Evolutionary conservation across 2,329 filamentous ascomycete genomes (phyloP), one percentile per base, ranked within the genome.

Genomic region (Ascocoryne sarcoides): DNA sequence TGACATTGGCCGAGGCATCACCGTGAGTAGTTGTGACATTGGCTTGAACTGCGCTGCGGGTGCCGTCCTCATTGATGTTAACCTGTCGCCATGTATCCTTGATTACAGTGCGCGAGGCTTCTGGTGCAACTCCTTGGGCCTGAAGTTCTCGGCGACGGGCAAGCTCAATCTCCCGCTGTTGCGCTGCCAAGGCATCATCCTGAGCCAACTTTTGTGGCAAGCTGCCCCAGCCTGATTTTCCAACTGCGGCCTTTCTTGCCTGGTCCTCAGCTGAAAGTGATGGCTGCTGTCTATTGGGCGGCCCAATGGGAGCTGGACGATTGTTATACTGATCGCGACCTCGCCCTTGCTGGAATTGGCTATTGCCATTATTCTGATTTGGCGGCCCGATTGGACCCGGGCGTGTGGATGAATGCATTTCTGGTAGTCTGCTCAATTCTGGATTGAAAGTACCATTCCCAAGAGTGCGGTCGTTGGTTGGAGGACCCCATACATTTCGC

Each of bases 381-480:
- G 58, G 58, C 26, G 59, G 58, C 18, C 58, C 59, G 41, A 62
- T 62, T 33, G 59, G 59, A 18, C 54, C 58, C 32, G 59, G 59
- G 34, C 47, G 49, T 23, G 53, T 42, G 21, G 50, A 42, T 41
- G 44, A 41, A 34, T 56, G 53, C 40, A 57, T 53, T 26, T 58
- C 55, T 19, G 58, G 54, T 5, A 60, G 14, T 62, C 61, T 31
- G 59, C 69, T 70, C 37, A 82, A 67, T 49, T 78, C 75, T 10
- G 75, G 69, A 42, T 74, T 77, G 54, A 89, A 89, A 0, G 82
- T 86, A 32, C 84, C 84, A 58, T 89, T 89, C 3, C 84, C 84
- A 15, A 89, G 76, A 9, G 76, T 79, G 39, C 79, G 73, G 49
- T 84, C 79, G 51, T 75, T 80, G 40, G 76, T 76, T 10, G n/a